phyloP scores from a whole-genome alignment of 1,284 basidiomycete genomes.

The Cutaneotrichosporon arboriforme region DNA sequence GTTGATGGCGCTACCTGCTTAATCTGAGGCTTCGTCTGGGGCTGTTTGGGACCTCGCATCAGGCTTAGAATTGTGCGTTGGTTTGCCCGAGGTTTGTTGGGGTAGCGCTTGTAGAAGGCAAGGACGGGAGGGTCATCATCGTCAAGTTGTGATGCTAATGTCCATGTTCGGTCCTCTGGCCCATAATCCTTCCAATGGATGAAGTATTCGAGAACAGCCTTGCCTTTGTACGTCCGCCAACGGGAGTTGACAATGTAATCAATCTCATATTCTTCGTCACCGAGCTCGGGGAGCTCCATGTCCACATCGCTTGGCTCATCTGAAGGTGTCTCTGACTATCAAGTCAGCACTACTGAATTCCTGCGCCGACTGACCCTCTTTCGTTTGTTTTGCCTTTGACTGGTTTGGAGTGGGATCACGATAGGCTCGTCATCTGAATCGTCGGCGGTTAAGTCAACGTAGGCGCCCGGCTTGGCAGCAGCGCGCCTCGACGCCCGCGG shows the following conservation, averaged over 20 bases:
- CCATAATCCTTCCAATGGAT: constrained; percentile 40
- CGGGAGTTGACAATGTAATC: constrained; percentile 40
- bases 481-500: not conserved
- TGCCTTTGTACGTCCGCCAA: constrained; percentile 14
- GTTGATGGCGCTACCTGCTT: not conserved
- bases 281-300: constrained; percentile 11
- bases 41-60: not conserved
- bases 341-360: not conserved
- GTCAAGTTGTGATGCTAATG: constrained; percentile 32
- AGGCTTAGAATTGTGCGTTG: constrained; percentile 7
- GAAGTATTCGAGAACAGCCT: constrained; percentile 29
- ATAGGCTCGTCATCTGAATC: not conserved
- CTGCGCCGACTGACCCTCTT: not conserved
- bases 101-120: constrained; percentile 29
- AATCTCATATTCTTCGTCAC: constrained; percentile 38
- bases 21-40: no score
- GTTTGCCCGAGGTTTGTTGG: constrained; percentile 21
- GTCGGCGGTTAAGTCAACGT: not conserved
- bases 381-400: not conserved
- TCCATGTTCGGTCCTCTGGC: constrained; percentile 34
- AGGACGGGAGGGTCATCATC: constrained; percentile 45
- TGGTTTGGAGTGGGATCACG: not conserved
- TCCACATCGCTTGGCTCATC: not conserved
- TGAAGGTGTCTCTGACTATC: not conserved
- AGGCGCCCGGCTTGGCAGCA: not conserved